Conservation (phyloP, 2,329 filamentous ascomycete species). For the Colletotrichum salicis region DNA sequence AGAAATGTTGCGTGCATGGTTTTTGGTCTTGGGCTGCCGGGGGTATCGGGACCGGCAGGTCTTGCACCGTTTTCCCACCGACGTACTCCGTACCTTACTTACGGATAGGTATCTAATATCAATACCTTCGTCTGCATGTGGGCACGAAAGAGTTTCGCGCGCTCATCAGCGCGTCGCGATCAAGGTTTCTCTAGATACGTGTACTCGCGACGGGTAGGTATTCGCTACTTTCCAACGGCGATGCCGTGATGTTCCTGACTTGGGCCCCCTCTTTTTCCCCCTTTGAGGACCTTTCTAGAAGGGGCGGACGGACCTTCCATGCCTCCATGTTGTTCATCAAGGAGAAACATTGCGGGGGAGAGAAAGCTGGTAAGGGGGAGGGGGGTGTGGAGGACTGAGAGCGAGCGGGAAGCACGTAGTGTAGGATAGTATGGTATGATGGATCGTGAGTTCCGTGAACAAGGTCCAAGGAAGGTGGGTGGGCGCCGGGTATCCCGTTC, state of each 20-base stretch:
- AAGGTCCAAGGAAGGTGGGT: neutral
- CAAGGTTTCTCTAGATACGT: neutral
- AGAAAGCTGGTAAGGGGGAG: no score
- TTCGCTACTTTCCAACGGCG: neutral
- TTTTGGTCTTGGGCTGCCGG: neutral
- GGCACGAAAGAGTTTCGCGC: neutral
- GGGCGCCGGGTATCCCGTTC: neutral
- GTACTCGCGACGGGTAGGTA: neutral
- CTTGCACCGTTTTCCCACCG: neutral
- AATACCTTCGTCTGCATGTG: neutral
- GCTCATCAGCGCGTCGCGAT: neutral
- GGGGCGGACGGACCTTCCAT: neutral
- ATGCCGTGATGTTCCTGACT: neutral
- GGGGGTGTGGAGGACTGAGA: neutral
- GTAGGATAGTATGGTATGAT: no score
- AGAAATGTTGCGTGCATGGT: neutral
- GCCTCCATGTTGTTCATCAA: neutral
- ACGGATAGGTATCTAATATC: neutral
- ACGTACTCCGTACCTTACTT: neutral
- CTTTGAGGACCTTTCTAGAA: neutral
- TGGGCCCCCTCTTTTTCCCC: neutral
- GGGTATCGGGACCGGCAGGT: no score
- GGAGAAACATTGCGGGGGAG: neutral
- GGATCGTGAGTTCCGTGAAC: no score
- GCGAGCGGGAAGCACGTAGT: no score